phyloP scores from a whole-genome alignment of 805 yeast species.

The Saccharomycopsis selenospora region DNA sequence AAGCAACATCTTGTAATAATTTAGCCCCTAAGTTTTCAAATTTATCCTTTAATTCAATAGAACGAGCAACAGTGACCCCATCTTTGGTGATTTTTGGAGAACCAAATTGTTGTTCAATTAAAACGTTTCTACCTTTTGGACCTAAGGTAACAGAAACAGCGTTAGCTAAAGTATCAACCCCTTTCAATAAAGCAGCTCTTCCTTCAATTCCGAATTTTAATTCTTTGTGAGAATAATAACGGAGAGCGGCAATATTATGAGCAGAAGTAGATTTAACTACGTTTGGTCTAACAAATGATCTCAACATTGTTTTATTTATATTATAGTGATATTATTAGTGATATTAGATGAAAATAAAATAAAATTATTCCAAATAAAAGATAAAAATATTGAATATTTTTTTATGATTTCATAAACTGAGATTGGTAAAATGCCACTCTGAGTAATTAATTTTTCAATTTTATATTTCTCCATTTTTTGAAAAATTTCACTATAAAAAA shows the following conservation, averaged over 20 bases:
- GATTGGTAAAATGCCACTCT: too few species aligned
- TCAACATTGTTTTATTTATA: constrained; percentile 19
- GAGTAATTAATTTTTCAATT: too few species aligned
- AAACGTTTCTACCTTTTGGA: constrained; percentile 95
- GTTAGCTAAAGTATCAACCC: constrained; percentile 91
- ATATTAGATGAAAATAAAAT: too few species aligned
- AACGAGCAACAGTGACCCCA: constrained; percentile 94
- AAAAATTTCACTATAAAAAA: too few species aligned
- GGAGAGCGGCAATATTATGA: constrained; percentile 8
- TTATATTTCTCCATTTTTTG: too few species aligned
- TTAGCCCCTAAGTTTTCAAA: constrained; percentile 97
- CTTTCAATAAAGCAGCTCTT: constrained; percentile 86
- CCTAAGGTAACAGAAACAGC: constrained; percentile 97
- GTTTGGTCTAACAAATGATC: constrained; percentile 20
- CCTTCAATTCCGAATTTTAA: constrained; percentile 96
- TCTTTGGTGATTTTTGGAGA: constrained; percentile 98
- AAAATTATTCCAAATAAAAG: too few species aligned
- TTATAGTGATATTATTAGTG: too few species aligned
- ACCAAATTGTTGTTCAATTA: constrained; percentile 94
- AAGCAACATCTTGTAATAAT: constrained; percentile 91
- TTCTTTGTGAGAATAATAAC: constrained; percentile 64
- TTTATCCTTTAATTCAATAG: constrained; percentile 75
- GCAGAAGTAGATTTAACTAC: constrained; percentile 7
- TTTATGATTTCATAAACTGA: too few species aligned
- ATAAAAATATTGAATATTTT: too few species aligned